phyloP scores from a whole-genome alignment of 805 yeast genomes.

The Candida broadrunensis region DNA sequence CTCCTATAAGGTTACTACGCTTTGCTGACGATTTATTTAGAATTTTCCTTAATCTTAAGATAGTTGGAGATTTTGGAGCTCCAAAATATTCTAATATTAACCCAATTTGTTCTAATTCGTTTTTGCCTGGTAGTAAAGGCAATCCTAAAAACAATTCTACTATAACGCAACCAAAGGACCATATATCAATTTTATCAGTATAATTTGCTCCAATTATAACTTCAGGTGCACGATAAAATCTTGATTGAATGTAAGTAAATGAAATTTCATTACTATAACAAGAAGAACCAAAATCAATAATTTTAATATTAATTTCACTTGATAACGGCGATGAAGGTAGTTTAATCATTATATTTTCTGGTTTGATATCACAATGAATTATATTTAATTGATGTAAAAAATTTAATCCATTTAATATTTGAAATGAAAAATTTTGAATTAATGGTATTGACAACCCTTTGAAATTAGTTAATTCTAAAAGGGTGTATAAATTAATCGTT shows the following conservation, averaged over 20 bases:
- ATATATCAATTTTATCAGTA: constrained; percentile 46
- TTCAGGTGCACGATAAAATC: constrained; percentile 81
- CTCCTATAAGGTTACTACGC: not conserved
- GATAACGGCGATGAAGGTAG: constrained; percentile 19
- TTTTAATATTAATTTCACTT: constrained; percentile 49
- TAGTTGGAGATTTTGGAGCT: constrained; percentile 39
- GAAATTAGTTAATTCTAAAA: constrained; percentile 48
- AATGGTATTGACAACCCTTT: constrained; percentile 45
- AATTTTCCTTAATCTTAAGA: constrained; percentile 37
- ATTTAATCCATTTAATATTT: constrained; percentile 57
- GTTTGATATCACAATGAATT: constrained; percentile 84
- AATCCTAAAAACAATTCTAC: constrained; percentile 35
- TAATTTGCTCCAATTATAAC: constrained; percentile 66
- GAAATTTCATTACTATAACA: constrained; percentile 43
- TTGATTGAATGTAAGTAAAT: constrained; percentile 54
- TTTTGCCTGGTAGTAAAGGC: constrained; percentile 46
- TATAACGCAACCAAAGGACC: constrained; percentile 48
- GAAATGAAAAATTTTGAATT: constrained; percentile 46
- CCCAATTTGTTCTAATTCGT: constrained; percentile 47
- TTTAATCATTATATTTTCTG: constrained; percentile 57
- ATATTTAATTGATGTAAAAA: constrained; percentile 55
- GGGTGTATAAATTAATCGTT: constrained; percentile 63
- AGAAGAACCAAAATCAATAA: constrained; percentile 81
- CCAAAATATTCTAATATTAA: constrained; percentile 45
- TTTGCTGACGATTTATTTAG: constrained; percentile 18